Conservation (phyloP, 306 rosid genomes). For the Castanopsis chinensis region DNA sequence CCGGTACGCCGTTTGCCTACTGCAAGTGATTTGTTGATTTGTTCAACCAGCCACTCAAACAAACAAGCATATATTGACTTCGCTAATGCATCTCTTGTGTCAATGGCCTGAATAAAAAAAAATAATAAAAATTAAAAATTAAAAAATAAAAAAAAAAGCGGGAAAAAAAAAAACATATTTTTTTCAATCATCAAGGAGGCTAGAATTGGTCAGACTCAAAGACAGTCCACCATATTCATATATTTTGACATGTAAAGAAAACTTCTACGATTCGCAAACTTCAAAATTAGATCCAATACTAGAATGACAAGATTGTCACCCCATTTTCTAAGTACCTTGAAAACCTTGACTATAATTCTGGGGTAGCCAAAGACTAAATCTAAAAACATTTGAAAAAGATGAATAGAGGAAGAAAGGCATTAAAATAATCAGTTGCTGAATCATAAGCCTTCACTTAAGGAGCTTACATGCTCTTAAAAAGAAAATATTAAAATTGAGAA, state of each 20-base stretch:
- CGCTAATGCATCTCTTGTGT: slow-evolving; percentile 97
- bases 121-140: no score
- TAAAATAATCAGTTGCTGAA: neutral
- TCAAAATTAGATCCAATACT: neutral
- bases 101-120: slow-evolving; percentile 62
- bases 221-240: neutral
- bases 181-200: slow-evolving; percentile 4
- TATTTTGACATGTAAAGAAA: neutral
- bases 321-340: neutral
- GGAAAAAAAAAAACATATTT: slow-evolving; percentile 8
- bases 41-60: slow-evolving; percentile 97
- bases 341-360: neutral
- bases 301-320: neutral
- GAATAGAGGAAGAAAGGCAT: neutral
- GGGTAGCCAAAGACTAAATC: neutral
- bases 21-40: slow-evolving; percentile 94
- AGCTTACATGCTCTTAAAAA: neutral
- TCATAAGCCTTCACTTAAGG: neutral
- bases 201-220: neutral
- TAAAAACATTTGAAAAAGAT: neutral
- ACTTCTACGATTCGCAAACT: neutral
- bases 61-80: slow-evolving; percentile 90
- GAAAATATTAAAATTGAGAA: neutral
- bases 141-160: slow-evolving; percentile 8
- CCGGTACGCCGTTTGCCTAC: slow-evolving; percentile 97